phyloP scores from a whole-genome alignment of 768 basidiomycete species.

The Scleroderma citrinum region DNA sequence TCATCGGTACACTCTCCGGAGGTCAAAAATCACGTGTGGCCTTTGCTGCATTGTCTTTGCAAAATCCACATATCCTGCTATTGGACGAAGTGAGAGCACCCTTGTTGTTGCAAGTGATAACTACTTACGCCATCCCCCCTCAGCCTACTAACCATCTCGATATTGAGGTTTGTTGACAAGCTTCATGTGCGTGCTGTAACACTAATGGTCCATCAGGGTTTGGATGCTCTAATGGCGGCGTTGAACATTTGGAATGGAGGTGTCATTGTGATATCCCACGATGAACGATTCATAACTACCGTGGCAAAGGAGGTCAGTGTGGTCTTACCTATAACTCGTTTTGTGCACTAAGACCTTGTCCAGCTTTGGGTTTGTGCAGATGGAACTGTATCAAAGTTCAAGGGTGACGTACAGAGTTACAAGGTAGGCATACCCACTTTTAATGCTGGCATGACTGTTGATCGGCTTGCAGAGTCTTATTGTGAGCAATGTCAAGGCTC shows the following conservation, averaged over 20 bases:
- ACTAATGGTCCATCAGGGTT: slow-evolving; percentile 51
- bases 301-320: slow-evolving; percentile 70
- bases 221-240: slow-evolving; percentile 91
- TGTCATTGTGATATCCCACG: slow-evolving; percentile 91
- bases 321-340: not conserved
- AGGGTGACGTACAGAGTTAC: slow-evolving; percentile 86
- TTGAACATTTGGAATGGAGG: slow-evolving; percentile 80
- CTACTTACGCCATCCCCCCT: not conserved
- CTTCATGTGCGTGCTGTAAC: not conserved
- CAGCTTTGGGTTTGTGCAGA: slow-evolving; percentile 94
- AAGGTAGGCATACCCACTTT: slow-evolving; percentile 47
- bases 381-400: slow-evolving; percentile 74
- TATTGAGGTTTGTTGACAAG: slow-evolving; percentile 63
- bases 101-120: slow-evolving; percentile 2
- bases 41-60: slow-evolving; percentile 81
- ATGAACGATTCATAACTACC: slow-evolving; percentile 90
- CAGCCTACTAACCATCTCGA: slow-evolving; percentile 94
- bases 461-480: slow-evolving; percentile 54
- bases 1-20: slow-evolving; percentile 87
- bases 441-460: not conserved
- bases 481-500: slow-evolving; percentile 62
- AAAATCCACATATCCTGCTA: slow-evolving; percentile 85
- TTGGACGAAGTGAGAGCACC: slow-evolving; percentile 77
- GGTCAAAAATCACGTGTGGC: slow-evolving; percentile 97
- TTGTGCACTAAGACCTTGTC: slow-evolving; percentile 6